Evolutionary conservation across 2,329 filamentous ascomycete species (phyloP).

Genomic region (Ilyonectria robusta): DNA sequence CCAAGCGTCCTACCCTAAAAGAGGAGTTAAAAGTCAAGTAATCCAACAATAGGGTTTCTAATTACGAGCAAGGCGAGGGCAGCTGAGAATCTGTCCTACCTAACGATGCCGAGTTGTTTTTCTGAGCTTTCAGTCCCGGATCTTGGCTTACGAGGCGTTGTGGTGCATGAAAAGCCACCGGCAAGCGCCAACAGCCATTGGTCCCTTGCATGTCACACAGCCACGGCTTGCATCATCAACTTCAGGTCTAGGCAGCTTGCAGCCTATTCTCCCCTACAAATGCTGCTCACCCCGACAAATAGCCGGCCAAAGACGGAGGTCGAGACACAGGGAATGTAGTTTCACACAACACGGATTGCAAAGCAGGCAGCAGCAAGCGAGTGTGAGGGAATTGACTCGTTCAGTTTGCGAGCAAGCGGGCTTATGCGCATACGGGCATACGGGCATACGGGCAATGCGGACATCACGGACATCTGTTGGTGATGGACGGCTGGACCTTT

Average conservation of each 20-base stretch:
- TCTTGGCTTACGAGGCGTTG: conserved; percentile 14
- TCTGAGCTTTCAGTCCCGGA: conserved; percentile 1
- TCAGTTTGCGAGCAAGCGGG: background rate
- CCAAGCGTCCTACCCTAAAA: background rate
- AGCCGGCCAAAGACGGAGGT: conserved; percentile 5
- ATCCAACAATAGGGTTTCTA: conserved; percentile 7
- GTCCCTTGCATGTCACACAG: conserved; percentile 18
- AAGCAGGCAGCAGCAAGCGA: conserved; percentile 1
- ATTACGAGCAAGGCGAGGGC: conserved; percentile 9
- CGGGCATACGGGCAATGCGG: background rate
- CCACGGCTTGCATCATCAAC: conserved; percentile 16
- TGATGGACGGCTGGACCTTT: background rate
- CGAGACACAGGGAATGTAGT: background rate
- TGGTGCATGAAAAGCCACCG: conserved; percentile 24
- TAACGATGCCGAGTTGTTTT: conserved; percentile 1
- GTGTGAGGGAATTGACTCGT: conserved; percentile 22
- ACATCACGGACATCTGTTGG: conserved; percentile 1
- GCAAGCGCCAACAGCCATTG: conserved; percentile 15
- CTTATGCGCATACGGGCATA: conserved; percentile 6
- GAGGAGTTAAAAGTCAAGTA: background rate
- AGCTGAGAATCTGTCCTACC: conserved; percentile 5
- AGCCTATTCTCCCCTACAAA: background rate
- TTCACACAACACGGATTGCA: background rate
- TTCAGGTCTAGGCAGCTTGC: conserved; percentile 13
- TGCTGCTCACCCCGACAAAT: conserved; percentile 1